Conservation (phyloP, 331 rosid species). For the Ulmus americana region DNA sequence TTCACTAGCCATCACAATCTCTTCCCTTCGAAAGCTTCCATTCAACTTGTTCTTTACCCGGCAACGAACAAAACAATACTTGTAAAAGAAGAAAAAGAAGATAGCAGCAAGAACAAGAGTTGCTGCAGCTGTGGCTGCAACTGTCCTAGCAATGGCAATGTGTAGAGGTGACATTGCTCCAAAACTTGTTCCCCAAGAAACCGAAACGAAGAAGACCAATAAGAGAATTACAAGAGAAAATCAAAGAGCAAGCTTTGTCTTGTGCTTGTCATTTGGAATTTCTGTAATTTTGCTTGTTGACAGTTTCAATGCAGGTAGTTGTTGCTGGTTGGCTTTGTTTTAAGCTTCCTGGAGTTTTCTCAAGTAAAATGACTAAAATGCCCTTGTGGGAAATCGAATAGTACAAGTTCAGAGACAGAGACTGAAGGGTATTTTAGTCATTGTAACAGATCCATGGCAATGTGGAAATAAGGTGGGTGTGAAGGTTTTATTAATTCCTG, state of each 20-base stretch:
- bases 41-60: conserved; percentile 20
- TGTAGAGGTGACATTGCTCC: conserved; percentile 30
- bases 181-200: neutral
- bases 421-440: conserved; percentile 12
- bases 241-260: neutral
- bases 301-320: conserved; percentile 47
- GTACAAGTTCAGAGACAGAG: conserved; percentile 6
- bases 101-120: conserved; percentile 33
- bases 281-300: conserved; percentile 22
- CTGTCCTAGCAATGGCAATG: conserved; percentile 34
- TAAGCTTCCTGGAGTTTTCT: neutral
- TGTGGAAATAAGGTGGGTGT: conserved; percentile 6
- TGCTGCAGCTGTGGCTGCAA: conserved; percentile 45
- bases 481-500: conserved; percentile 8
- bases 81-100: conserved; percentile 37
- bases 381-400: neutral
- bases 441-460: conserved; percentile 3
- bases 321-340: conserved; percentile 24
- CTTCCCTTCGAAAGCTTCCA: conserved; percentile 33
- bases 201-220: neutral
- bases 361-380: conserved; percentile 14
- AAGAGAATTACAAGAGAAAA: neutral
- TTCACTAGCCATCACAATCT: conserved; percentile 22
- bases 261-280: neutral
- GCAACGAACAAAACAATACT: conserved; percentile 23